Evolutionary conservation across 2,329 filamentous ascomycete genomes (phyloP).

Genomic region (Fusarium staphyleae): DNA sequence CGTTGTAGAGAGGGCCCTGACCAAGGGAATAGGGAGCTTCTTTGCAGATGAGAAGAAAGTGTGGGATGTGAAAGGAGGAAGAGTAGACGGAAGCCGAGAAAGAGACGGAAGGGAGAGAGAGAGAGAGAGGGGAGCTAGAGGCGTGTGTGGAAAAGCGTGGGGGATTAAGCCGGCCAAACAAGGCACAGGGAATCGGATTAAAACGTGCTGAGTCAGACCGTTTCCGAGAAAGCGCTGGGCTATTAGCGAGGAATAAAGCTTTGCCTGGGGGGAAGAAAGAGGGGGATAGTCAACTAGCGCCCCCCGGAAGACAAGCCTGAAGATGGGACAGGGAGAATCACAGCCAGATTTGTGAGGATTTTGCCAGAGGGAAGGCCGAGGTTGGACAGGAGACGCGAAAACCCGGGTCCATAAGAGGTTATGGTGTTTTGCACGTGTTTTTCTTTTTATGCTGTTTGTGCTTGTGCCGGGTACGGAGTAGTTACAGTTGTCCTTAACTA

Average conservation of each 20-base stretch:
- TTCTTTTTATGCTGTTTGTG: slow-evolving; percentile 1
- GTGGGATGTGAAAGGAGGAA: slow-evolving; percentile 26
- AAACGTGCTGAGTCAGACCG: slow-evolving; percentile 30
- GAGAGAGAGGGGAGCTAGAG: slow-evolving; percentile 33
- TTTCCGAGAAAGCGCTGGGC: slow-evolving; percentile 18
- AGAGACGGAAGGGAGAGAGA: slow-evolving; percentile 12
- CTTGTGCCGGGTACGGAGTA: slow-evolving; percentile 1
- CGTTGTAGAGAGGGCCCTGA: slow-evolving; percentile 78
- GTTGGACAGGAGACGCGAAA: slow-evolving; percentile 24
- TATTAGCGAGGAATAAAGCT: slow-evolving; percentile 13
- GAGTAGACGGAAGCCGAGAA: slow-evolving; percentile 11
- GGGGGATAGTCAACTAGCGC: neutral
- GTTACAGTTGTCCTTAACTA: too few relatives aligned
- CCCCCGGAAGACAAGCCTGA: slow-evolving; percentile 22
- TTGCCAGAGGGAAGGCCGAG: slow-evolving; percentile 17
- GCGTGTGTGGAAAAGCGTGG: slow-evolving; percentile 33
- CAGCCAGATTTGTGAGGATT: neutral
- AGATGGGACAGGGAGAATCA: slow-evolving; percentile 15
- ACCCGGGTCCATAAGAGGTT: slow-evolving; percentile 12
- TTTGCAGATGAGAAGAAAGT: slow-evolving; percentile 62
- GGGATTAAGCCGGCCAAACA: slow-evolving; percentile 6
- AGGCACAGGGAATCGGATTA: slow-evolving; percentile 1
- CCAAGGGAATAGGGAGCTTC: slow-evolving; percentile 96
- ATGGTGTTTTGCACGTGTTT: slow-evolving; percentile 25
- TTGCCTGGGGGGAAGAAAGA: slow-evolving; percentile 6